Conservation (phyloP, 129 eudicot genomes). For the Pittosporum tobira region DNA sequence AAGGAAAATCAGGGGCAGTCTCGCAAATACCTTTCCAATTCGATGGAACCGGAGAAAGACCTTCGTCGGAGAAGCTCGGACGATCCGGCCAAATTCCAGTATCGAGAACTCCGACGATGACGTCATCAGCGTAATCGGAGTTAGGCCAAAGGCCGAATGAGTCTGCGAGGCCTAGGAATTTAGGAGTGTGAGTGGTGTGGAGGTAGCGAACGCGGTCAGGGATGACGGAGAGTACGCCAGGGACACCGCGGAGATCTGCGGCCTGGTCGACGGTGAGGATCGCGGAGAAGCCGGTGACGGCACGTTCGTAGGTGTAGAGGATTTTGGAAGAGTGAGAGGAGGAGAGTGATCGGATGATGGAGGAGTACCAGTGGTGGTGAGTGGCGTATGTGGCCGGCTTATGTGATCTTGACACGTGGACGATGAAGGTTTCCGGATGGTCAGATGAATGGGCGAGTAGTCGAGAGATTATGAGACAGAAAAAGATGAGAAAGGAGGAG, state of each 20-base stretch:
- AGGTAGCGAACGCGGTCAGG: conserved; percentile 60
- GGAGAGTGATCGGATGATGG: conserved; percentile 44
- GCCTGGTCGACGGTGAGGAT: conserved; percentile 54
- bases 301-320: conserved; percentile 66
- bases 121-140: conserved; percentile 78
- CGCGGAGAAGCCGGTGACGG: conserved; percentile 73
- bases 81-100: conserved; percentile 98
- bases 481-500: conserved; percentile 2
- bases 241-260: conserved; percentile 38
- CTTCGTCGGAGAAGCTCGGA: conserved; percentile 63
- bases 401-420: conserved; percentile 59
- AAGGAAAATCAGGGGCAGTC: conserved; percentile 41
- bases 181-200: conserved; percentile 88
- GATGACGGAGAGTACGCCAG: conserved; percentile 51
- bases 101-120: conserved; percentile 84
- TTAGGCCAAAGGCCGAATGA: conserved; percentile 79
- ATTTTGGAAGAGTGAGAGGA: conserved; percentile 35
- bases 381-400: conserved; percentile 51
- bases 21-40: conserved; percentile 78
- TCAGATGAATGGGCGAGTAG: conserved; percentile 10
- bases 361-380: conserved; percentile 62
- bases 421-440: conserved; percentile 42
- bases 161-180: conserved; percentile 57
- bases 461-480: conserved; percentile 6
- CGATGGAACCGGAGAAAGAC: conserved; percentile 56